Evolutionary conservation across 768 basidiomycete species (phyloP).

Genomic region (Austroboletus festivus): DNA sequence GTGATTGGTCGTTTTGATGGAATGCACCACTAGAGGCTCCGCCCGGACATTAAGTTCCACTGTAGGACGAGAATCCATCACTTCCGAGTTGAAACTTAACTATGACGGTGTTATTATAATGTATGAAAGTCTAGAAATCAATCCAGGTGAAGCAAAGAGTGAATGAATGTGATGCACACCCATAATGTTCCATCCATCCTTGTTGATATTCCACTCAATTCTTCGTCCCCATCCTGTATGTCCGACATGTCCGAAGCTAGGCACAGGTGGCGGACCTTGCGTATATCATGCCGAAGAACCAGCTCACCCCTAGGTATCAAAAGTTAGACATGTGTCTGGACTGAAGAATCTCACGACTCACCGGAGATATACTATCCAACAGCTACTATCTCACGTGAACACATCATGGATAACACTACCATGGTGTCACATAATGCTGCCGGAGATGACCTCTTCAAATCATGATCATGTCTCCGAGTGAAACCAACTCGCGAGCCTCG

Average conservation of each 20-base stretch:
- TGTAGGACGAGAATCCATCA: too few relatives aligned
- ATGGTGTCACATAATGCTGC: constrained; percentile 1
- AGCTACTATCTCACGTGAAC: constrained; percentile 59
- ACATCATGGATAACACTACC: constrained; percentile 14
- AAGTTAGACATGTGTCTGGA: background rate
- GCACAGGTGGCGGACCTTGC: constrained; percentile 28
- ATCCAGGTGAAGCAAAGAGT: background rate
- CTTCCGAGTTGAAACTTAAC: background rate
- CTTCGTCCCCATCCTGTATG: background rate
- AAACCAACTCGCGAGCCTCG: constrained; percentile 66
- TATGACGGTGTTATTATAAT: background rate
- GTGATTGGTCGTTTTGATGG: background rate
- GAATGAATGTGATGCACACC: constrained; percentile 65
- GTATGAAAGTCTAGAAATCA: background rate
- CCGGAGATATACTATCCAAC: constrained; percentile 65
- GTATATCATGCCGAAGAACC: constrained; percentile 68
- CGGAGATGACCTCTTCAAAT: constrained; percentile 57
- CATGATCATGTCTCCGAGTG: constrained; percentile 62
- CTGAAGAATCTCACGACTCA: constrained; percentile 2
- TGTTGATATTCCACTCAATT: too few relatives aligned
- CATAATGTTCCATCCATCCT: constrained; percentile 45
- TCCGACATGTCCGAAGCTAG: constrained; percentile 75
- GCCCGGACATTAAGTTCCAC: background rate
- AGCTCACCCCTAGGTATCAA: constrained; percentile 60
- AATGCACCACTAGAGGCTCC: background rate